phyloP scores from a whole-genome alignment of 495 filamentous ascomycete species.

The Penicillium daleae region DNA sequence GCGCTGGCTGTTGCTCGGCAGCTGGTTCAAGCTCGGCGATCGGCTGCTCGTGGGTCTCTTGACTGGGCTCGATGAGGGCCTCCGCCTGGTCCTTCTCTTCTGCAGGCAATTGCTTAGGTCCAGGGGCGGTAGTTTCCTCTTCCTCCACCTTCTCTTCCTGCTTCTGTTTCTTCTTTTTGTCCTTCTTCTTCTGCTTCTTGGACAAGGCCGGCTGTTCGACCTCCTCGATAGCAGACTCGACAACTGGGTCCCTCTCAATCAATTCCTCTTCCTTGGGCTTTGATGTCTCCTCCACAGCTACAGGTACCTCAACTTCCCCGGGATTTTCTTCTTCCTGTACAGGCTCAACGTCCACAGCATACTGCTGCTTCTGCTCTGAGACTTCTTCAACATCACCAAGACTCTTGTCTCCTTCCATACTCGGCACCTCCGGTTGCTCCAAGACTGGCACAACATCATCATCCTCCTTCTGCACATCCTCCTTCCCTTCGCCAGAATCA shows the following conservation, averaged over 20 bases:
- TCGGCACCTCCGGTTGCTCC: conserved; percentile 11
- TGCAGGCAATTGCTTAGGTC: neutral
- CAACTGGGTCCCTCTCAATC: conserved; percentile 11
- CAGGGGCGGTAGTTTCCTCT: conserved; percentile 5
- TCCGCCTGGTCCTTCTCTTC: conserved; percentile 13
- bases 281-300: conserved; percentile 5
- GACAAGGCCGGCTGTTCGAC: conserved; percentile 4
- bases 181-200: conserved; percentile 31
- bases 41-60: conserved; percentile 6
- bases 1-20: neutral
- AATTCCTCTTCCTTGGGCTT: conserved; percentile 21
- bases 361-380: neutral
- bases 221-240: conserved; percentile 14
- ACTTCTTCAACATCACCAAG: neutral
- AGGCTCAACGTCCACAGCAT: neutral
- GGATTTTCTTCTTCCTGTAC: conserved; percentile 9
- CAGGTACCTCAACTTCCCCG: conserved; percentile 9
- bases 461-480: conserved; percentile 17
- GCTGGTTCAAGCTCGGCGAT: conserved; percentile 10
- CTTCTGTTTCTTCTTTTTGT: conserved; percentile 30
- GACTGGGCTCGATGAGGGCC: neutral
- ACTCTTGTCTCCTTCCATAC: neutral
- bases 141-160: conserved; percentile 14
- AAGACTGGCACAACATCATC: conserved; percentile 9
- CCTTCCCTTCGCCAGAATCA: conserved; percentile 27